Evolutionary conservation across 805 yeast species (phyloP).

Genomic region (Wickerhamiella australiensis): DNA sequence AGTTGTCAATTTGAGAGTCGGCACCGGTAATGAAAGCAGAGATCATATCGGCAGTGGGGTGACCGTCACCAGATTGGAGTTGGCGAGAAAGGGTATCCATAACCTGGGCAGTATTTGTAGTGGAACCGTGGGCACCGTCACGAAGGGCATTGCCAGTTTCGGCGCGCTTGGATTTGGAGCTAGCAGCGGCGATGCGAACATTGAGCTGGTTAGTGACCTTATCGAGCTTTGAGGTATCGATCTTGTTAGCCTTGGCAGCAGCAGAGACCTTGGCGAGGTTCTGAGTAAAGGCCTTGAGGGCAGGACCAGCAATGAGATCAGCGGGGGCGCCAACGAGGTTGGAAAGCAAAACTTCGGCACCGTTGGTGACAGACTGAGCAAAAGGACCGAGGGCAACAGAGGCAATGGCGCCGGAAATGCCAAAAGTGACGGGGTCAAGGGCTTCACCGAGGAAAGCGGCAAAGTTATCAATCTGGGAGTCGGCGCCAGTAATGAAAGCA

Average conservation of each 20-base stretch:
- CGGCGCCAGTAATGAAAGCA: conserved; percentile 26
- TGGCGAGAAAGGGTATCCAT: conserved; percentile 18
- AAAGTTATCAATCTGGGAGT: conserved; percentile 27
- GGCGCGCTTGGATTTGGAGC: too few species aligned
- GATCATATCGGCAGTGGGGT: conserved; percentile 19
- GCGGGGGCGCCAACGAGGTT: conserved; percentile 22
- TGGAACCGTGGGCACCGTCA: conserved; percentile 18
- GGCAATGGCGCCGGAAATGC: conserved; percentile 21
- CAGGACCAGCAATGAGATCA: conserved; percentile 4
- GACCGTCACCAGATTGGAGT: conserved; percentile 18
- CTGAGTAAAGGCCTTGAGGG: conserved; percentile 13
- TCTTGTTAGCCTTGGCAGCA: conserved; percentile 19
- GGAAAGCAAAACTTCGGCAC: conserved; percentile 25
- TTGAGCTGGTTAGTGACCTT: conserved; percentile 6
- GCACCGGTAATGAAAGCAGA: conserved; percentile 25
- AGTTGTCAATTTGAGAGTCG: conserved; percentile 28
- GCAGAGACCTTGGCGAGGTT: conserved; percentile 18
- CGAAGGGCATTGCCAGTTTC: conserved; percentile 15
- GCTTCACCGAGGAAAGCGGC: conserved; percentile 19
- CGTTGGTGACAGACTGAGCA: conserved; percentile 26
- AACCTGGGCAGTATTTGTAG: conserved; percentile 18
- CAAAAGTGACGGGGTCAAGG: conserved; percentile 20
- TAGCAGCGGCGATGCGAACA: conserved; percentile 15
- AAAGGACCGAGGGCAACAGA: conserved; percentile 23
- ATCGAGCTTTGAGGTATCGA: conserved; percentile 12